Percentiles rank a stretch among this genome's conserved stretches.
Evolutionary conservation across 352 stramenopile species (phyloP).

Genomic region (Detonula confervacea): DNA sequence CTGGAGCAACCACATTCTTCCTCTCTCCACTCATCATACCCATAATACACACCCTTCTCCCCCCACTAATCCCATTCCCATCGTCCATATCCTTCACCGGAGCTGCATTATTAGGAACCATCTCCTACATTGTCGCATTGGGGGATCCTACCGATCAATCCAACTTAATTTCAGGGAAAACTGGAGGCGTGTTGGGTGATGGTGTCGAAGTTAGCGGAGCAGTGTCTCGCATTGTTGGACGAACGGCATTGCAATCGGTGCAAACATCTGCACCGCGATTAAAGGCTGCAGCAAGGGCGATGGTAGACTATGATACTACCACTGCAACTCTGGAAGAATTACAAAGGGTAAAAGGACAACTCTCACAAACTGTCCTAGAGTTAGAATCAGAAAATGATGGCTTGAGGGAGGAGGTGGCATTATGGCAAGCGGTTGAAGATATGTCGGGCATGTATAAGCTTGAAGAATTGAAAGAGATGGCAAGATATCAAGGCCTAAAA

Average conservation of each 20-base stretch:
- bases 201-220: constrained; percentile 50
- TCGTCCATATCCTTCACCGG: constrained; percentile 53
- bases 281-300: constrained; percentile 43
- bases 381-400: constrained; percentile 49
- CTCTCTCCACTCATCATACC: constrained; percentile 52
- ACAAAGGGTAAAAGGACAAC: constrained; percentile 12
- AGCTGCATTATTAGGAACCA: constrained; percentile 42
- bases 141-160: constrained; percentile 51
- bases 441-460: constrained; percentile 37
- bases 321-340: constrained; percentile 41
- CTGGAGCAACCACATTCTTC: constrained; percentile 42
- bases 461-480: constrained; percentile 58
- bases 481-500: constrained; percentile 30
- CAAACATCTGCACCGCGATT: constrained; percentile 40
- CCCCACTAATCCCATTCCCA: constrained; percentile 43
- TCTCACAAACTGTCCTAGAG: constrained; percentile 23
- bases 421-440: constrained; percentile 48
- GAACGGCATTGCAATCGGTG: constrained; percentile 39
- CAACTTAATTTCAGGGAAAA: constrained; percentile 25
- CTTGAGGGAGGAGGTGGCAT: constrained; percentile 41
- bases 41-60: constrained; percentile 48
- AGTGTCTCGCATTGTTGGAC: constrained; percentile 51
- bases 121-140: constrained; percentile 55
- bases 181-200: constrained; percentile 26
- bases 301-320: constrained; percentile 47